phyloP scores from a whole-genome alignment of 2,329 filamentous ascomycete genomes.

The Akanthomyces lecanii region DNA sequence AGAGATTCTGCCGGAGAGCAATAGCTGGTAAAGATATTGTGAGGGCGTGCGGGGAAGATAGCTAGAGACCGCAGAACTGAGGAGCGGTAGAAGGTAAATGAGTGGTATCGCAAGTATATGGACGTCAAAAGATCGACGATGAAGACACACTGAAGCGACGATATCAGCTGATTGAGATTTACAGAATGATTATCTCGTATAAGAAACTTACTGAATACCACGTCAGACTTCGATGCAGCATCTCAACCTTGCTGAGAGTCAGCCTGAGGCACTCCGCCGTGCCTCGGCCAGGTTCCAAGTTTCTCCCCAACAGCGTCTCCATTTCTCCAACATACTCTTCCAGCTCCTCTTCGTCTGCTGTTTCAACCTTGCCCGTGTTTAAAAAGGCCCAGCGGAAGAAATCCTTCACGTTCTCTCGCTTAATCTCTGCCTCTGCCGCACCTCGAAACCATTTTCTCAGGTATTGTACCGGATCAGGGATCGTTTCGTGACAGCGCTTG shows the following conservation, averaged over 20 bases:
- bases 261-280: conserved; percentile 49
- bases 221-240: conserved; percentile 49
- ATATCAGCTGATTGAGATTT: conserved; percentile 17
- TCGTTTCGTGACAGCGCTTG: conserved; percentile 45
- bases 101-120: conserved; percentile 34
- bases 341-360: conserved; percentile 48
- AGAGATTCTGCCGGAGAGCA: conserved; percentile 44
- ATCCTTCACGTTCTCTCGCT: conserved; percentile 55
- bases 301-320: conserved; percentile 47
- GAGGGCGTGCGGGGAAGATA: conserved; percentile 52
- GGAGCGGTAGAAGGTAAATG: conserved; percentile 46
- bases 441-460: conserved; percentile 56
- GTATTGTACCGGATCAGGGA: conserved; percentile 50
- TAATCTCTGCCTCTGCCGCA: conserved; percentile 48
- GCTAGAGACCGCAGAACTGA: conserved; percentile 37
- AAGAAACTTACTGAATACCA: conserved; percentile 50
- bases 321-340: conserved; percentile 50
- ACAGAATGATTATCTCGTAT: background rate
- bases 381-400: conserved; percentile 60
- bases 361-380: conserved; percentile 39
- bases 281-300: conserved; percentile 48
- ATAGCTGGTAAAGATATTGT: conserved; percentile 41
- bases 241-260: conserved; percentile 54
- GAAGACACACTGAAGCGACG: conserved; percentile 36
- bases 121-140: conserved; percentile 40